A percentile compares a stretch with the other conserved stretches of the same genome.
Evolutionary conservation across 2,329 filamentous ascomycete genomes (phyloP).

Genomic region (Didymella pinodella): DNA sequence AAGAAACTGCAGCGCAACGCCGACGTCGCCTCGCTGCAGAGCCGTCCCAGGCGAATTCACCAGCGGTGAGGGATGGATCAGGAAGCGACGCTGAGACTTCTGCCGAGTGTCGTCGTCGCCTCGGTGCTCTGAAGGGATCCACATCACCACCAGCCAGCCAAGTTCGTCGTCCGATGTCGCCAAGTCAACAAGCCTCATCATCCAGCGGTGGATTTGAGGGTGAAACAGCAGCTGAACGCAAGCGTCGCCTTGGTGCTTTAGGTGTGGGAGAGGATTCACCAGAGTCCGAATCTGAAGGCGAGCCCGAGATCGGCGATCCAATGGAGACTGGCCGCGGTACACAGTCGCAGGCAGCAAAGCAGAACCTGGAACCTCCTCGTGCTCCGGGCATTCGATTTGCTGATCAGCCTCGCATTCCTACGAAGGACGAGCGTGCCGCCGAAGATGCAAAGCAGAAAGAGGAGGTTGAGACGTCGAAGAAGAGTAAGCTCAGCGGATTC

Average conservation of each 20-base stretch:
- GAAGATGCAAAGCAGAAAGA: slow-evolving; percentile 38
- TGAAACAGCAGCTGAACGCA: slow-evolving; percentile 78
- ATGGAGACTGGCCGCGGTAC: slow-evolving; percentile 48
- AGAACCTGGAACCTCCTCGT: slow-evolving; percentile 28
- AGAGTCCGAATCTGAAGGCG: slow-evolving; percentile 44
- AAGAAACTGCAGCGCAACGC: slow-evolving; percentile 54
- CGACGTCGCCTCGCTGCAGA: slow-evolving; percentile 51
- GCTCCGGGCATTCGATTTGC: slow-evolving; percentile 69
- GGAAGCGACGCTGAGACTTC: slow-evolving; percentile 36
- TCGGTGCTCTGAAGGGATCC: slow-evolving; percentile 26
- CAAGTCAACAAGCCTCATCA: slow-evolving; percentile 29
- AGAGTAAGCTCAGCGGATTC: slow-evolving; percentile 33
- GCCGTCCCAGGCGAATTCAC: slow-evolving; percentile 10
- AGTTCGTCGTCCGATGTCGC: slow-evolving; percentile 23
- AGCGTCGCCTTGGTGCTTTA: slow-evolving; percentile 76
- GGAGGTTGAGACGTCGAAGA: slow-evolving; percentile 26
- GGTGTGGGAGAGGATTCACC: slow-evolving; percentile 58
- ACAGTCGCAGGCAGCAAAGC: slow-evolving; percentile 25
- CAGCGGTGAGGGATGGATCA: slow-evolving; percentile 11
- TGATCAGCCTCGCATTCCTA: slow-evolving; percentile 54
- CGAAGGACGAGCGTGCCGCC: slow-evolving; percentile 44
- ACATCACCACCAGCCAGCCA: slow-evolving; percentile 23
- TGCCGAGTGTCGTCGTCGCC: slow-evolving; percentile 31
- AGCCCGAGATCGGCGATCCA: slow-evolving; percentile 45
- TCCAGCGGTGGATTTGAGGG: slow-evolving; percentile 51